Base-by-base conservation (phyloP, 2,329 filamentous ascomycete species). In the Boeremia exigua region DNA sequence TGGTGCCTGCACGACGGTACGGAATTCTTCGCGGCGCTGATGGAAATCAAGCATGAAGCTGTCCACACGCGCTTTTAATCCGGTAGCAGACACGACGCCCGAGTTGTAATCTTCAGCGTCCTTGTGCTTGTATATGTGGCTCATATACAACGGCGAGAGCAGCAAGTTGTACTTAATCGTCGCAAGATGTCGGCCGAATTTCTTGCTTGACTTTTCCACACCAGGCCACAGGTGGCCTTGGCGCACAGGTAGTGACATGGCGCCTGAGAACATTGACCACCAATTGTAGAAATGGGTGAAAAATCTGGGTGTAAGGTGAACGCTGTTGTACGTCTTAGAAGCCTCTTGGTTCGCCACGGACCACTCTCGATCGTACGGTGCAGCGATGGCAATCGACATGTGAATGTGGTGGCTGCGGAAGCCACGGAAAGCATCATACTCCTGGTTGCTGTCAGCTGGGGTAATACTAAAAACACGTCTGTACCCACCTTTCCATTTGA, bases 241-340 rank as follows among this genome's bases (percentile, higher is more conserved):
- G 0, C 95, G 91, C 54, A 99, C 89, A 10, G 95, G 96, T 27
- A 99, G 82, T 10, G 94, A 96, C 88, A 98, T 92, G 8, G 94
- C 90, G 1, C 94, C 93, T 8, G 92, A 92, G 76, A 99, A 99
- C 64, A 98, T 86, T 0, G 90, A 94, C 92, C 93, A 98, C 95
- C 95, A 99, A 54, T 88, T 87, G 78, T 93, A 98, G 81, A 99
- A 99, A 73, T 99, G 95, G 0, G 94, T 97, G 74, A 99, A 99
- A 80, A 99, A 96, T 8, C 93, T 88, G 6, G 95, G 95, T 1
- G 91, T 95, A 28, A 99, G 83, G 75, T 99, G 96, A 1, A 98
- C 90, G 0, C 94, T 92, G 72, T 99, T 99, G 80, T 99, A 99
- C 71, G 94, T 98, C 61, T 88, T 86, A 1, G 93, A 96, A 3